Evolutionary conservation across 306 rosid genomes (phyloP), one percentile per base, ranked within the genome.

Genomic region (Delonix regia): DNA sequence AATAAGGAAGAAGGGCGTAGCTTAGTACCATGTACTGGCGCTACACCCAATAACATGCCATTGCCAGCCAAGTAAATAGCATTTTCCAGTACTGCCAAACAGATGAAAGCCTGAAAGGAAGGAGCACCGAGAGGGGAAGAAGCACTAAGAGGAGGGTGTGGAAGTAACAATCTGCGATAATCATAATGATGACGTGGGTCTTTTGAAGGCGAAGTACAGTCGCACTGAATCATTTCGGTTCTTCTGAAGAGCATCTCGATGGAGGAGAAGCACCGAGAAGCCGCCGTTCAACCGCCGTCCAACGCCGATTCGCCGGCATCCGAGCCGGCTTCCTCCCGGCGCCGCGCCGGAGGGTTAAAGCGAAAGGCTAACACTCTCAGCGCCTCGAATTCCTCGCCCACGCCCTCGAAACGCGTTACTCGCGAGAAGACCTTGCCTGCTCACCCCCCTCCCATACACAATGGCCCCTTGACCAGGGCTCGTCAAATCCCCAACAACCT

Each of bases 401-500:
- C 83, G 6, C 73, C 91, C 11, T 89, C 97, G 77, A 89, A 92
- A 71, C 91, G 93, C 65, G 25, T 81, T 48, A 82, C 89, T 69
- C 89, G 97, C 28, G 94, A 91, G 71, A 91, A 89, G 83, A 72
- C 89, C 45, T 51, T 49, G 34, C 85, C 80, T 22, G 69, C 83
- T 27, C 83, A 87, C 55, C 44, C 81, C 53, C 12, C 70, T 69
- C 80, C 85, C 75, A 30, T 79, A 70, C 97, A 89, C 83, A 89
- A 83, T 84, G 97, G 97, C 6, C 94, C 97, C 47, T 62, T 89
- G 67, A 91, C 97, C 33, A 75, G 97, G 87, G 93, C 93, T 75
- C 97, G 94, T 38, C 94, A 86, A 76, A 86, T 85, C 67, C 97
- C 94, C 14, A 48, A 24, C 74, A 65, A 65, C 67, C 71, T 55